Conservation (phyloP, 2,329 filamentous ascomycete species). For the Ophiostoma perfectum region DNA sequence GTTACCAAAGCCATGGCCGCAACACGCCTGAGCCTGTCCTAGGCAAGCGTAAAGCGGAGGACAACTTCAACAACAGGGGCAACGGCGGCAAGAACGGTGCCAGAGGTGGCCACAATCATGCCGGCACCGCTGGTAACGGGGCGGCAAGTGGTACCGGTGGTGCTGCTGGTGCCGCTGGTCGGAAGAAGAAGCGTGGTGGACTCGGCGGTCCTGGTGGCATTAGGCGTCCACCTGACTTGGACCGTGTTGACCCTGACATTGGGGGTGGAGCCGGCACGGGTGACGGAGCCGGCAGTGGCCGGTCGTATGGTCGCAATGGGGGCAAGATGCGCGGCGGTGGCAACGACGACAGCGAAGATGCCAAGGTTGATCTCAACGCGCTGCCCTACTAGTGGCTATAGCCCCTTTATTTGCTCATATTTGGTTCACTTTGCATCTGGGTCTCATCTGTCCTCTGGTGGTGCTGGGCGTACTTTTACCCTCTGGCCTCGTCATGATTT, state of each 20-base stretch:
- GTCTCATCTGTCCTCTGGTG: too few relatives aligned
- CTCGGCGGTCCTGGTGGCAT: slow-evolving; percentile 17
- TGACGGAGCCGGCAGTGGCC: slow-evolving; percentile 23
- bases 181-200: slow-evolving; percentile 27
- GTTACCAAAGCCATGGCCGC: slow-evolving; percentile 2
- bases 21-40: slow-evolving; percentile 28
- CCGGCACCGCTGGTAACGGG: background rate
- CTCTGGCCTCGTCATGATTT: background rate
- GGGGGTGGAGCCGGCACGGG: slow-evolving; percentile 23
- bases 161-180: slow-evolving; percentile 18
- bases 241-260: slow-evolving; percentile 27
- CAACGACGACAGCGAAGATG: slow-evolving; percentile 21
- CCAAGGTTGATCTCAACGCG: slow-evolving; percentile 27
- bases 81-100: slow-evolving; percentile 12
- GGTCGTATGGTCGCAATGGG: background rate
- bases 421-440: too few relatives aligned
- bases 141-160: background rate
- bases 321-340: too few relatives aligned
- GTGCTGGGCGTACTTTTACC: too few relatives aligned
- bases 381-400: slow-evolving; percentile 22
- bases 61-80: slow-evolving; percentile 13
- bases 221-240: slow-evolving; percentile 25
- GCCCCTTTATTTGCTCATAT: background rate
- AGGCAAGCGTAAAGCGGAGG: slow-evolving; percentile 22
- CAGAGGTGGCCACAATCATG: slow-evolving; percentile 13